Base-by-base conservation (phyloP, 2,329 filamentous ascomycete species). In the Tolypocladium tundrense region DNA sequence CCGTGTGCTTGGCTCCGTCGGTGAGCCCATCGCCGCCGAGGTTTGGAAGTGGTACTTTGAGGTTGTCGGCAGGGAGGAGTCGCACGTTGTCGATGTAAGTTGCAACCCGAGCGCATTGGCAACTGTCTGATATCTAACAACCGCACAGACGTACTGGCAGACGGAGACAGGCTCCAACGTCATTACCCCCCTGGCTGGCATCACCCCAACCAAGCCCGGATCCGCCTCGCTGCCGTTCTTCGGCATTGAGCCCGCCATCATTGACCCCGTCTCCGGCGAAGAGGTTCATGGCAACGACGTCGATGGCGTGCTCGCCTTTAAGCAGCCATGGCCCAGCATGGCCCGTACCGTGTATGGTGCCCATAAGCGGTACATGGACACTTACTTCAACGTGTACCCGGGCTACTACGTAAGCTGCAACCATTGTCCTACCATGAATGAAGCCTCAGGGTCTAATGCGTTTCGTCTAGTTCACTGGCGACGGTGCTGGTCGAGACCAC, bases 31-130 rank as follows among this genome's bases (percentile, higher is more conserved):
- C 68, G 93, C 94, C 21, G 90, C 93, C 27, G 94, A 99, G 74
- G 89, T 99, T 60, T 99, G 94, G 94, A 97, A 97, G 78, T 99
- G 94, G 94, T 99, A 97, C 77, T 93, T 91, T 72, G 91, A 97
- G 74, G 83, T 88, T 65, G 91, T 99, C 56, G 94, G 94, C 69
- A 95, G 91, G 81, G 88, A 93, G 74, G 87, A 96, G 73, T 88
- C 90, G 54, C 94, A 99, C 70, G 81, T 99, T 72, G 87, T 97
- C 57, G 94, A 99, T 73, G 91, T 96, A 79, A 83, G 91, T 55
- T 21, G 45, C 19, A 10, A 11, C 13, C 16, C 2, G 24, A 33
- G 27, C 19, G 24, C 21, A 13, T 14, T 39, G 4, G 10, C 39
- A 24, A 16, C 4, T 45, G 8, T 21, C 4, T 8, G 13, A 54